Conservation (phyloP, 148 eudicot species). For the Polygonum aviculare region DNA sequence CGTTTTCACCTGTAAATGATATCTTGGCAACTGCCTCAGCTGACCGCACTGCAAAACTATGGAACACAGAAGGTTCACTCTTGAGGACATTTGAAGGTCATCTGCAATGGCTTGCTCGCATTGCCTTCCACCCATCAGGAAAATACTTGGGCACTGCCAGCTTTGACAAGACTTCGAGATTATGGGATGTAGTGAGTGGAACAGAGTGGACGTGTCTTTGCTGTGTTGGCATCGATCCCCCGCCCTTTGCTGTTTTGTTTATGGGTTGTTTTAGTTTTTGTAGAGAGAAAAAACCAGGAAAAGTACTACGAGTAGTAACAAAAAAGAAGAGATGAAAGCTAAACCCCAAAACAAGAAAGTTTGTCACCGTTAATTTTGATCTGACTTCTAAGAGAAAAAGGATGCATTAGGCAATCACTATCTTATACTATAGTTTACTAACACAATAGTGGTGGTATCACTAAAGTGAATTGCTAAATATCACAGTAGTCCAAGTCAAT, state of each 20-base stretch:
- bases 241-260: not conserved
- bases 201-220: constrained; percentile 48
- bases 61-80: constrained; percentile 58
- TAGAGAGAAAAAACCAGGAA: not conserved
- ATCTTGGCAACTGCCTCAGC: constrained; percentile 85
- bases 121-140: constrained; percentile 85
- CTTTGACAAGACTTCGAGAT: constrained; percentile 94
- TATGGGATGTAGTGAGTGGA: constrained; percentile 84
- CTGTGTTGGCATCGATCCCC: not conserved
- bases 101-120: constrained; percentile 83
- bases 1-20: constrained; percentile 64
- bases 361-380: not conserved
- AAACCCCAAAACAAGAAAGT: not conserved
- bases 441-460: not conserved
- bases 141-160: constrained; percentile 90
- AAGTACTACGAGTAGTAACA: not conserved
- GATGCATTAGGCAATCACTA: not conserved
- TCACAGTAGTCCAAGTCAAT: not conserved
- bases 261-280: not conserved
- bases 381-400: not conserved
- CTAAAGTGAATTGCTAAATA: not conserved
- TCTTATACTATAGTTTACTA: not conserved
- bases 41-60: constrained; percentile 74
- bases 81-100: constrained; percentile 72
- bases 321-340: not conserved